Conservation (phyloP, 2,329 filamentous ascomycete species). For the Beauveria varroae region DNA sequence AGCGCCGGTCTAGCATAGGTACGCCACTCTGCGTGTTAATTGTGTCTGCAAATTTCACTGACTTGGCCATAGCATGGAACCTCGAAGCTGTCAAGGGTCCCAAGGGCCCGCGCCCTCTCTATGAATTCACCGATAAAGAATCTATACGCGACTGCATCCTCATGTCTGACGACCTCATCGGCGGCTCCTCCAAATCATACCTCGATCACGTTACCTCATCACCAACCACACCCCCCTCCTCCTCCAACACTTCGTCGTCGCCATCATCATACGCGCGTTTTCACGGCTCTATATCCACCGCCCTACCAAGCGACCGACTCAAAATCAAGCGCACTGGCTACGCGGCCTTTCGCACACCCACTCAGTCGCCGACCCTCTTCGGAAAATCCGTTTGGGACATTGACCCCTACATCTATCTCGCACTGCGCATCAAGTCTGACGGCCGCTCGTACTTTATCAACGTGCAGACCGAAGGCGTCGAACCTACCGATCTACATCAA, state of each 20-base stretch:
- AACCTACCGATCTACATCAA: conserved; percentile 93
- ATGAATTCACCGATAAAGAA: conserved; percentile 49
- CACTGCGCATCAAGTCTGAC: conserved; percentile 81
- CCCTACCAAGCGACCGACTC: conserved; percentile 68
- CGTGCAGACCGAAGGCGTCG: conserved; percentile 87
- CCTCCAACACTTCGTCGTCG: conserved; percentile 6
- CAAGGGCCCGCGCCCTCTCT: conserved; percentile 54
- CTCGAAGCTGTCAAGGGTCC: conserved; percentile 62
- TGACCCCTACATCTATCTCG: conserved; percentile 81
- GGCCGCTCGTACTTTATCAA: conserved; percentile 92
- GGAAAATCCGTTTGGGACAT: conserved; percentile 83
- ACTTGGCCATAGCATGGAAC: conserved; percentile 47
- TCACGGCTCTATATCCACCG: conserved; percentile 79
- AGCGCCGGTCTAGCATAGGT: conserved; percentile 50
- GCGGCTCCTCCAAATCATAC: conserved; percentile 70
- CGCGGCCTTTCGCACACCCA: conserved; percentile 80
- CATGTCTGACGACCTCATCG: conserved; percentile 82
- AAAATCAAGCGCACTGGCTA: conserved; percentile 75
- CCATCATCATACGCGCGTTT: conserved; percentile 61
- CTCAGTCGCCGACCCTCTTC: conserved; percentile 72
- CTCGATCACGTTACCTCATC: conserved; percentile 53
- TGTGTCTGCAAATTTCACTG: background rate
- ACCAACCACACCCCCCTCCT: conserved; percentile 12
- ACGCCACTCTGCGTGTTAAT: conserved; percentile 13
- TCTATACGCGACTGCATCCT: conserved; percentile 54